Evolutionary conservation across 257 asterid genomes (phyloP).

Genomic region (Haberlea rhodopensis): DNA sequence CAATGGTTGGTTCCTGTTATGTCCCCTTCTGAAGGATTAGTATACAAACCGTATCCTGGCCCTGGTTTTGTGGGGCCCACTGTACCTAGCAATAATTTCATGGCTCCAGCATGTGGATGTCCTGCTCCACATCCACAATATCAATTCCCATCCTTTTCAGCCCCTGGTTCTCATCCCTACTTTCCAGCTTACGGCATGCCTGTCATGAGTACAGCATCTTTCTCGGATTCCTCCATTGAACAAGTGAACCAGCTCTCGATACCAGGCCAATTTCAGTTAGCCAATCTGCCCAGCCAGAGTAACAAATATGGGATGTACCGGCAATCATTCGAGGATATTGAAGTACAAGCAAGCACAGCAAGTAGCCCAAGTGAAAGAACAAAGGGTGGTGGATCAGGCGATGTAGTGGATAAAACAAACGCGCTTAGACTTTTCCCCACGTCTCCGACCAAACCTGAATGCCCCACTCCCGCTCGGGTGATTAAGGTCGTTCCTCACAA

Average conservation of each 20-base stretch:
- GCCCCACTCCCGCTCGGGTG: slow-evolving; percentile 41
- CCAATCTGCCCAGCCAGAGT: slow-evolving; percentile 28
- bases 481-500: slow-evolving; percentile 42
- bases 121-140: slow-evolving; percentile 39
- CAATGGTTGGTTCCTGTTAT: slow-evolving; percentile 89
- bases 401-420: slow-evolving; percentile 31
- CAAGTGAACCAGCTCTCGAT: slow-evolving; percentile 33
- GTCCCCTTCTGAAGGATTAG: slow-evolving; percentile 90
- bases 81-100: slow-evolving; percentile 22
- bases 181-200: slow-evolving; percentile 58
- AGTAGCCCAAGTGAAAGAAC: slow-evolving; percentile 51
- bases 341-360: slow-evolving; percentile 58
- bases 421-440: slow-evolving; percentile 57
- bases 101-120: slow-evolving; percentile 46
- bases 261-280: slow-evolving; percentile 28
- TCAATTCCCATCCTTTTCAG: slow-evolving; percentile 39
- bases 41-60: slow-evolving; percentile 78
- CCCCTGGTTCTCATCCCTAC: slow-evolving; percentile 43
- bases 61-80: slow-evolving; percentile 42
- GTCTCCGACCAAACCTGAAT: slow-evolving; percentile 33
- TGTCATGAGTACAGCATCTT: slow-evolving; percentile 39
- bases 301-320: slow-evolving; percentile 21
- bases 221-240: slow-evolving; percentile 36
- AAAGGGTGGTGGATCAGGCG: slow-evolving; percentile 16
- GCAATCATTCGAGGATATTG: slow-evolving; percentile 35